phyloP scores from a whole-genome alignment of 1,284 basidiomycete species.

The Peniophora sp. region DNA sequence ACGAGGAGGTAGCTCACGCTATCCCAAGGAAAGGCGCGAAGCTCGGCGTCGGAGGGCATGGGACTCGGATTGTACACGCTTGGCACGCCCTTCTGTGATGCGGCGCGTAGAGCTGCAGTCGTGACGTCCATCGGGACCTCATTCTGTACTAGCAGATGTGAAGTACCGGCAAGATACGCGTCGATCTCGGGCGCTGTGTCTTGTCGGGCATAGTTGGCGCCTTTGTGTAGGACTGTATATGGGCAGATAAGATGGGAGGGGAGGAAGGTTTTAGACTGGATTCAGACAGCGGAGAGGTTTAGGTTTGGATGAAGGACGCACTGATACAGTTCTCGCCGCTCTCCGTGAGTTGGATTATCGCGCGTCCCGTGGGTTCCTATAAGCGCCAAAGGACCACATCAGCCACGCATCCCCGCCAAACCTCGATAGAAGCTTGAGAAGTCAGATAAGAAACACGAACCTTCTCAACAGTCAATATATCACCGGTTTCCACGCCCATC shows the following conservation, averaged over 20 bases:
- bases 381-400: no score
- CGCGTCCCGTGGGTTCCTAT: conserved; percentile 45
- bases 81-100: conserved; percentile 11
- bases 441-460: not conserved
- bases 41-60: conserved; percentile 26
- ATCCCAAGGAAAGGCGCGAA: conserved; percentile 39
- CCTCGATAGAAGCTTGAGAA: conserved; percentile 12
- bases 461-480: conserved; percentile 29
- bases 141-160: conserved; percentile 48
- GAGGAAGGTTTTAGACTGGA: not conserved
- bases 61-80: conserved; percentile 52
- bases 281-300: not conserved
- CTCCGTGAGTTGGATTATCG: conserved; percentile 47
- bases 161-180: conserved; percentile 23
- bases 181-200: conserved; percentile 14
- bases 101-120: conserved; percentile 24
- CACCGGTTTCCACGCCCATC: conserved; percentile 30
- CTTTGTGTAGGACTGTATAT: conserved; percentile 44
- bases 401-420: conserved; percentile 11
- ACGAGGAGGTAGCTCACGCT: conserved; percentile 45
- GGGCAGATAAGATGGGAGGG: no score
- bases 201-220: conserved; percentile 39
- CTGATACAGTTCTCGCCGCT: conserved; percentile 54
- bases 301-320: conserved; percentile 14
- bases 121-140: conserved; percentile 42